phyloP scores from a whole-genome alignment of 1,284 basidiomycete species.

The Earliella scabrosa region DNA sequence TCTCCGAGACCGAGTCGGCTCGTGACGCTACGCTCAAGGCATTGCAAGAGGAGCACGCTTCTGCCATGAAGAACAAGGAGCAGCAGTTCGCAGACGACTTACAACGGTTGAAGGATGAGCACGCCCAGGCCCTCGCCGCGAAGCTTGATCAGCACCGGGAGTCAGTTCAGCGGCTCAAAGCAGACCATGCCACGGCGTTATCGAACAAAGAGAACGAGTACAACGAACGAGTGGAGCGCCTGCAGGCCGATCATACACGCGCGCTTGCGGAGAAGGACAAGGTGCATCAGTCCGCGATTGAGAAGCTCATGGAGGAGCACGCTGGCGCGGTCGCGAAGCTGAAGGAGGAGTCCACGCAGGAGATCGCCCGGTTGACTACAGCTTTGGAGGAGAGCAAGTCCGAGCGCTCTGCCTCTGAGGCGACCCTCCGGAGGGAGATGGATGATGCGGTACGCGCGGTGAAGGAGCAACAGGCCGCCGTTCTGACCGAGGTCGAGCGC shows the following conservation, averaged over 20 bases:
- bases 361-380: conserved; percentile 53
- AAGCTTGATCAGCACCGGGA: conserved; percentile 63
- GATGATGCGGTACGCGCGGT: conserved; percentile 49
- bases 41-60: conserved; percentile 69
- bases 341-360: conserved; percentile 54
- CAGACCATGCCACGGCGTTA: conserved; percentile 63
- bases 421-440: conserved; percentile 49
- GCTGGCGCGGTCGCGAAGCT: conserved; percentile 44
- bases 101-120: conserved; percentile 65
- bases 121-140: conserved; percentile 51
- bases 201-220: conserved; percentile 64
- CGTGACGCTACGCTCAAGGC: conserved; percentile 60
- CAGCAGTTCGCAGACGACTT: conserved; percentile 62
- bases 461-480: conserved; percentile 43
- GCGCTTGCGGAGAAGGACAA: conserved; percentile 58
- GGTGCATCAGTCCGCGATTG: conserved; percentile 48
- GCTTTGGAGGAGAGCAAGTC: conserved; percentile 50
- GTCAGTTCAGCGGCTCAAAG: conserved; percentile 44
- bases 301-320: conserved; percentile 44
- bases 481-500: conserved; percentile 58
- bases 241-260: conserved; percentile 60
- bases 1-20: conserved; percentile 75
- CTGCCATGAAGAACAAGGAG: conserved; percentile 69
- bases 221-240: conserved; percentile 59
- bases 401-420: conserved; percentile 43